Conservation (phyloP, 2,329 filamentous ascomycete genomes). For the Colletotrichum spinosum region DNA sequence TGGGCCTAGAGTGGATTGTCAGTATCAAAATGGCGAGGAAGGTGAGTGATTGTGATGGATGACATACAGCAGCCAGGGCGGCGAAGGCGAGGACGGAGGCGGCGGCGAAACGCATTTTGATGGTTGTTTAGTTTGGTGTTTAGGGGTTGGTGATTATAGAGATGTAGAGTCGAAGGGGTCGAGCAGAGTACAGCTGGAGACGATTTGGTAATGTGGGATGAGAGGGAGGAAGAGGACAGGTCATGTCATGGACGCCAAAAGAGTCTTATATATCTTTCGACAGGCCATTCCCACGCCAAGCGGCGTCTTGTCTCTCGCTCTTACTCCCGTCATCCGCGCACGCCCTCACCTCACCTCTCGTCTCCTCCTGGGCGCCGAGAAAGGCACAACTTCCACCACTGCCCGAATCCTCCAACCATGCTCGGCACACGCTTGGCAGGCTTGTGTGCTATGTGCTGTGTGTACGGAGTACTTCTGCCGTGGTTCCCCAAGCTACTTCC, state of each 20-base stretch:
- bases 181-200: constrained; percentile 1
- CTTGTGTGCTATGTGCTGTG: constrained; percentile 1
- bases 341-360: constrained; percentile 1
- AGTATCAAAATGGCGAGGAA: not conserved
- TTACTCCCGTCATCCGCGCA: not conserved
- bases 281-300: constrained; percentile 19
- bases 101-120: constrained; percentile 57
- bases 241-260: constrained; percentile 6
- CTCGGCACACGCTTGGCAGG: constrained; percentile 22
- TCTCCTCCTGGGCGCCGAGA: constrained; percentile 24
- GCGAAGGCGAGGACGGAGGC: constrained; percentile 52
- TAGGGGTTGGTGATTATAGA: constrained; percentile 5
- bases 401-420: constrained; percentile 26
- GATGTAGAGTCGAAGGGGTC: not conserved
- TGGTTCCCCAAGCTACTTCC: too few relatives aligned
- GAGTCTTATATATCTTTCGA: constrained; percentile 35
- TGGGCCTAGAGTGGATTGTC: constrained; percentile 23
- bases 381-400: constrained; percentile 16
- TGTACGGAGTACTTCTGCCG: not conserved
- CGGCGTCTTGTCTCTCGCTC: constrained; percentile 1
- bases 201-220: constrained; percentile 18
- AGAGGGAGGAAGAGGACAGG: not conserved
- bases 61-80: constrained; percentile 43
- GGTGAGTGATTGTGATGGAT: not conserved
- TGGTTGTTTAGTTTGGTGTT: constrained; percentile 20